Base-by-base conservation (phyloP, 331 rosid species). In the Prunus yedoensis region DNA sequence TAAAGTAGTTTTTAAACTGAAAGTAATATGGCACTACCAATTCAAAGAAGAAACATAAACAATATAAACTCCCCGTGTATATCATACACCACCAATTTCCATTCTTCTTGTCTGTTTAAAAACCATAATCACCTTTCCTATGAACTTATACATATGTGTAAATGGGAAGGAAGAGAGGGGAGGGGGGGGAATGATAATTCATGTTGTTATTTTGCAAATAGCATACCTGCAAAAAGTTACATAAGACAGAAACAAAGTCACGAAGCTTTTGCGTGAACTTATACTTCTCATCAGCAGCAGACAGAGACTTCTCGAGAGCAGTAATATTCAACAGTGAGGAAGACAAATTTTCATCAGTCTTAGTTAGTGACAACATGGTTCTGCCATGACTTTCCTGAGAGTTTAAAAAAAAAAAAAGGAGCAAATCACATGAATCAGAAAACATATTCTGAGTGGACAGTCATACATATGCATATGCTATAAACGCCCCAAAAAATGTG, bases 211-310 rank as follows among this genome's bases (percentile, higher is more conserved):
- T 30, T 28, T 35, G 11, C 10, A 66, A 52, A 63, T 66, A 47
- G 21, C 77, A 47, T 83, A 94, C 99, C 99, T 94, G 93, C 83
- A 94, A 85, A 83, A 94, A 90, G 83, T 90, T 93, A 54, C 99
- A 94, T 51, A 90, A 81, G 61, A 83, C 78, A 65, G 97, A 79
- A 50, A 94, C 88, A 86, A 86, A 94, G 68, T 82, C 81, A 4
- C 92, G 91, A 80, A 92, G 97, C 88, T 84, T 83, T 84, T 94
- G 99, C 97, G 90, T 89, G 84, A 85, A 94, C 38, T 70, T 87
- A 78, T 89, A 94, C 89, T 94, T 94, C 81, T 90, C 93, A 62
- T 91, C 97, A 28, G 97, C 93, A 78, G 82, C 86, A 38, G 77
- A 82, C 32, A 90, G 80, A 52, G 97, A 85, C 74, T 76, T 92